Evolutionary conservation across 495 filamentous ascomycete species (phyloP).

Genomic region (Chlorociboria aeruginascens): DNA sequence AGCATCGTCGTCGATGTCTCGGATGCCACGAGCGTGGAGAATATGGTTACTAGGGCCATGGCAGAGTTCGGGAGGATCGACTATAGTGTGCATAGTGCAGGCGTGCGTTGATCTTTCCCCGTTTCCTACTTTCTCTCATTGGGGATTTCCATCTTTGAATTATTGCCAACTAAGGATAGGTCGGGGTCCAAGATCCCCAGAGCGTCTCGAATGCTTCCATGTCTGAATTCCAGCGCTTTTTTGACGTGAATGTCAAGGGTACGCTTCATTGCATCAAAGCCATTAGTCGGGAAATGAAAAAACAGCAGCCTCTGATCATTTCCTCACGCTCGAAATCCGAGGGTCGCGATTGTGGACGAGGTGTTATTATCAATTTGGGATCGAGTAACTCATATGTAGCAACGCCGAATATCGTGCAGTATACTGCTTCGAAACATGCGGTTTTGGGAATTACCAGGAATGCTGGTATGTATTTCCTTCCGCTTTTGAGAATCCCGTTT

Average conservation of each 20-base stretch:
- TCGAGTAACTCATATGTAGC: conserved; percentile 29
- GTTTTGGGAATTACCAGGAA: conserved; percentile 34
- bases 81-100: conserved; percentile 27
- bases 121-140: too few relatives aligned
- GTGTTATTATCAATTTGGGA: conserved; percentile 36
- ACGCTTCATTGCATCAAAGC: conserved; percentile 9
- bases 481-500: background rate
- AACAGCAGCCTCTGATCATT: conserved; percentile 3
- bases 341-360: conserved; percentile 15
- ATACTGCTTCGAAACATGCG: conserved; percentile 38
- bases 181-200: conserved; percentile 2
- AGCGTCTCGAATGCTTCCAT: background rate
- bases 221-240: conserved; percentile 11
- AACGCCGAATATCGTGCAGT: conserved; percentile 20
- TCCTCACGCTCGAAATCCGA: background rate
- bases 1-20: conserved; percentile 23
- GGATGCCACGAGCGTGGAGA: conserved; percentile 20
- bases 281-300: conserved; percentile 6
- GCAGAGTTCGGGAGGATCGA: conserved; percentile 25
- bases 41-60: conserved; percentile 19
- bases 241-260: conserved; percentile 15
- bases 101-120: conserved; percentile 14
- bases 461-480: conserved; percentile 20
- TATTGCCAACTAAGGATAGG: background rate
- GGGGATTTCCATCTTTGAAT: too few relatives aligned